Percentiles rank a stretch among this genome's conserved stretches.
phyloP scores from a whole-genome alignment of 2,329 filamentous ascomycete genomes.

The Pestalotiopsis sp. region DNA sequence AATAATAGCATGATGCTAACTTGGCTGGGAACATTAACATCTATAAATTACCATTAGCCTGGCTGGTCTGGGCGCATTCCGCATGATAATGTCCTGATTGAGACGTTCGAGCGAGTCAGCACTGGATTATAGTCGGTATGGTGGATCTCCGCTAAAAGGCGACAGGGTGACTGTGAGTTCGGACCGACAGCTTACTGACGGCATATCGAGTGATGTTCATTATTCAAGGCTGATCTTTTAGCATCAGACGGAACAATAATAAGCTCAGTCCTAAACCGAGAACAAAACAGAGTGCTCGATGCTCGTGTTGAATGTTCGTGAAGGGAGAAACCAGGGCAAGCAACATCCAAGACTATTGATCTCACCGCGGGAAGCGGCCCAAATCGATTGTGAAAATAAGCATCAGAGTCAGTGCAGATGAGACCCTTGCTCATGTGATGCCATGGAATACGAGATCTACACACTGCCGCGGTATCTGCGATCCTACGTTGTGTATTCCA shows the following conservation, averaged over 20 bases:
- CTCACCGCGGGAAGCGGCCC: neutral
- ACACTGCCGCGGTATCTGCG: neutral
- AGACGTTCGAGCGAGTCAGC: neutral
- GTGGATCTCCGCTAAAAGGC: neutral
- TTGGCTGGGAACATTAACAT: neutral
- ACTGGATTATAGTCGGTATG: neutral
- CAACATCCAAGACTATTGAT: neutral
- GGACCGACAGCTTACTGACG: constrained; percentile 7
- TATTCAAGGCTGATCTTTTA: neutral
- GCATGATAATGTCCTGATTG: neutral
- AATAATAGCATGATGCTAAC: neutral
- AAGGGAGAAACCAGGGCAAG: neutral
- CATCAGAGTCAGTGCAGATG: neutral
- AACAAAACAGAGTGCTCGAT: neutral
- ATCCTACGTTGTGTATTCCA: constrained; percentile 1
- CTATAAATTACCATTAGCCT: neutral
- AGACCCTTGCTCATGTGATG: neutral
- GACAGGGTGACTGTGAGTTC: neutral
- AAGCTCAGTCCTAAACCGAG: neutral
- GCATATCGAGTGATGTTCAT: constrained; percentile 7
- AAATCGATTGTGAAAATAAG: constrained; percentile 9
- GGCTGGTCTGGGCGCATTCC: neutral
- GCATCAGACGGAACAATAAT: neutral
- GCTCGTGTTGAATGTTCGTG: neutral
- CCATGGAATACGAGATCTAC: constrained; percentile 6